phyloP scores from a whole-genome alignment of 2,329 filamentous ascomycete genomes.

The Paracamarosporium sp. region DNA sequence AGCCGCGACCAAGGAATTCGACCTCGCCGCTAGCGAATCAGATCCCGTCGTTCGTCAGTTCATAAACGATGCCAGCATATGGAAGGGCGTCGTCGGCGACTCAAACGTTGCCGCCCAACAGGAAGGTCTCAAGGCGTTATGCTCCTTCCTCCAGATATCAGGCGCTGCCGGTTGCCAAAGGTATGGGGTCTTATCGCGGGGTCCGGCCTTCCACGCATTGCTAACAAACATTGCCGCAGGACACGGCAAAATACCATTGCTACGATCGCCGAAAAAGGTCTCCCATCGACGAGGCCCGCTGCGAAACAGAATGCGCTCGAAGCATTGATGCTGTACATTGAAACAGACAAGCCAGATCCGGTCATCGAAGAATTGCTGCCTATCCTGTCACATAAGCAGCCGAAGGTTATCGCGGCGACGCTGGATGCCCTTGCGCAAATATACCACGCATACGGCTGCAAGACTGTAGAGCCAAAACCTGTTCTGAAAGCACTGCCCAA shows the following conservation, averaged over 20 bases:
- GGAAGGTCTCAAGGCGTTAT: slow-evolving; percentile 86
- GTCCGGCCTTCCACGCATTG: not conserved
- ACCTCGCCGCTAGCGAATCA: slow-evolving; percentile 81
- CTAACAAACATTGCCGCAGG: slow-evolving; percentile 50
- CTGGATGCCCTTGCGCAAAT: slow-evolving; percentile 80
- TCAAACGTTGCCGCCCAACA: slow-evolving; percentile 97
- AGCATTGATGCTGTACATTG: slow-evolving; percentile 85
- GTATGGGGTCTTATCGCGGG: slow-evolving; percentile 44
- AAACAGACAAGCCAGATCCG: slow-evolving; percentile 83
- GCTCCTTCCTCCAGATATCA: slow-evolving; percentile 90
- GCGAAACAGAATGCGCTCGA: slow-evolving; percentile 89
- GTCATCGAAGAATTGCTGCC: slow-evolving; percentile 91
- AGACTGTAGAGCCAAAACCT: slow-evolving; percentile 90
- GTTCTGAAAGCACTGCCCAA: slow-evolving; percentile 88
- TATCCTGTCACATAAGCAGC: slow-evolving; percentile 83
- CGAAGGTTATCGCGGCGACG: slow-evolving; percentile 82
- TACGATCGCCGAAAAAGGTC: slow-evolving; percentile 87
- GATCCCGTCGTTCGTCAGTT: slow-evolving; percentile 89
- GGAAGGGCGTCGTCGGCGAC: slow-evolving; percentile 92
- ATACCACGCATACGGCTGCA: slow-evolving; percentile 93
- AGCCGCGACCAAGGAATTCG: slow-evolving; percentile 86
- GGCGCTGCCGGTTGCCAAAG: slow-evolving; percentile 79
- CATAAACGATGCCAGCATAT: slow-evolving; percentile 80
- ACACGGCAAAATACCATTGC: slow-evolving; percentile 77
- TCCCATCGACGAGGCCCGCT: slow-evolving; percentile 84